phyloP scores from a whole-genome alignment of 2,329 filamentous ascomycete genomes.

The Aspergillus hortae region DNA sequence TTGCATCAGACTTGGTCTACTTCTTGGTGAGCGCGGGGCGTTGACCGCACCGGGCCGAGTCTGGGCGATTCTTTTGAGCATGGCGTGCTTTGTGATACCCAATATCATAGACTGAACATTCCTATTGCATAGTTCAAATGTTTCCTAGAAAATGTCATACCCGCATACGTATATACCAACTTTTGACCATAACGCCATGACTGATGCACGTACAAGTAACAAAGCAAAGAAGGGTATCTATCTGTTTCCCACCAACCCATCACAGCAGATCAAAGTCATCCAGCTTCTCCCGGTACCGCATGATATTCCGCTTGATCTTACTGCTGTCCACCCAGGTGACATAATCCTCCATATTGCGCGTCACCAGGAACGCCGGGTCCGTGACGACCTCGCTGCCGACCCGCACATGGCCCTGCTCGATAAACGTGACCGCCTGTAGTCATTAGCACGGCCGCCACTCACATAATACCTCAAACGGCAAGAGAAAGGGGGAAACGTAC shows the following conservation, averaged over 20 bases:
- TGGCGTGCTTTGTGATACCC: slow-evolving; percentile 8
- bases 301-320: slow-evolving; percentile 95
- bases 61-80: neutral
- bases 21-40: neutral
- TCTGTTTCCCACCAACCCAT: neutral
- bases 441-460: slow-evolving; percentile 4
- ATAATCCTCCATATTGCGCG: slow-evolving; percentile 88
- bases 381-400: slow-evolving; percentile 88
- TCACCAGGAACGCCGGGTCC: slow-evolving; percentile 85
- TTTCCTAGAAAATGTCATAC: neutral
- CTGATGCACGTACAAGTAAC: neutral
- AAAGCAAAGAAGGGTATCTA: slow-evolving; percentile 8
- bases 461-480: slow-evolving; percentile 5
- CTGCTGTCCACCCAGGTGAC: slow-evolving; percentile 94
- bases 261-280: slow-evolving; percentile 91
- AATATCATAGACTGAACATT: slow-evolving; percentile 1
- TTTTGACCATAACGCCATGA: slow-evolving; percentile 10
- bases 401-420: slow-evolving; percentile 90
- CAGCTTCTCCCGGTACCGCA: slow-evolving; percentile 90
- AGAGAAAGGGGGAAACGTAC: slow-evolving; percentile 40
- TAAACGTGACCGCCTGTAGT: slow-evolving; percentile 60
- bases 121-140: neutral
- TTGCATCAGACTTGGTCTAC: neutral
- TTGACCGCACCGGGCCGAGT: neutral
- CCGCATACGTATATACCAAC: neutral